A percentile compares a stretch with the other conserved stretches of the same genome.
Conservation (phyloP, 306 rosid genomes). For the Sicyos edulis region DNA sequence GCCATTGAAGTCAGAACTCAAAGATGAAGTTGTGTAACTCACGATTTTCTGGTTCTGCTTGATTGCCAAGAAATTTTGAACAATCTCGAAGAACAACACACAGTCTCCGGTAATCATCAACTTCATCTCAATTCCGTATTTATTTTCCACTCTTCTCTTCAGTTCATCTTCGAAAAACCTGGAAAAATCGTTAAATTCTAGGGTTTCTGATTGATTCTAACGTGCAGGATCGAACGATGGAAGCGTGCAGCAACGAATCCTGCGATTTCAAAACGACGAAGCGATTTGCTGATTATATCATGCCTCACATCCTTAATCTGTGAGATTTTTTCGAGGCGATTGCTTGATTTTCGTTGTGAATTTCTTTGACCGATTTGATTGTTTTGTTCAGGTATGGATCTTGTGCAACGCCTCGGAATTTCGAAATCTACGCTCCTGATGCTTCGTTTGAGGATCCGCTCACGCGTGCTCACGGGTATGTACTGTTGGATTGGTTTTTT, state of each 20-base stretch:
- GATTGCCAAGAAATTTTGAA: neutral
- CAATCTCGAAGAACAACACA: neutral
- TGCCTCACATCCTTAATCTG: constrained; percentile 72
- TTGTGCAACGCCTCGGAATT: constrained; percentile 54
- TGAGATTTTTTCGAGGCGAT: constrained; percentile 19
- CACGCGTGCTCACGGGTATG: constrained; percentile 66
- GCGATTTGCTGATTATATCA: constrained; percentile 32
- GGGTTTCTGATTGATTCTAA: neutral
- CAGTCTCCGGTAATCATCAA: constrained; percentile 1
- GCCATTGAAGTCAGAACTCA: constrained; percentile 23
- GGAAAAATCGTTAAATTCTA: neutral
- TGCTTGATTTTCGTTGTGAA: neutral
- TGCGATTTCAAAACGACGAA: constrained; percentile 22
- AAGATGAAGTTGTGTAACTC: neutral
- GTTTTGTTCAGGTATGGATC: constrained; percentile 48
- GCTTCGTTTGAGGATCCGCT: constrained; percentile 89
- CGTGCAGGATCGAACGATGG: constrained; percentile 20
- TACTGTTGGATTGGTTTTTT: neutral
- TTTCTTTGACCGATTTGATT: constrained; percentile 10
- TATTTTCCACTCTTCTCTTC: neutral
- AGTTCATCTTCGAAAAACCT: neutral
- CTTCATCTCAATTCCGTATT: neutral
- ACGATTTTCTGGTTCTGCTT: neutral
- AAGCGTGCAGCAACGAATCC: constrained; percentile 23
- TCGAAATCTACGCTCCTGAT: constrained; percentile 55